These are phyloP conservation scores for Ogataea populi-albae DNA, from an alignment of 805 yeast species.

Conservation along the genomic window DNA sequence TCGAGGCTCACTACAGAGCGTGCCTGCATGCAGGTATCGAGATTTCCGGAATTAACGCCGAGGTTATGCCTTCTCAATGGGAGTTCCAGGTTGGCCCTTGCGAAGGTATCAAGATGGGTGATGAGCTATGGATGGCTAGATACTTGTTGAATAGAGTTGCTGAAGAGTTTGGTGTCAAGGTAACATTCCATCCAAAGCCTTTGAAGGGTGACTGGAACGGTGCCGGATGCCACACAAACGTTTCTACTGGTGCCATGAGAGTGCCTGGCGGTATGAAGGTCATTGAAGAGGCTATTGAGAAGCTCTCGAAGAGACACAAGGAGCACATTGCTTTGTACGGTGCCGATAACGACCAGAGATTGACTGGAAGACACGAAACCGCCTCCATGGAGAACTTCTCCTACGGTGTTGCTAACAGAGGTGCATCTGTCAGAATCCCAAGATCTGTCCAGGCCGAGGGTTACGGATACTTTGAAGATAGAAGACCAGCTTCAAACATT, in stretches of 20 bases:
- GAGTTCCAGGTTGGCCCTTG: slow-evolving; percentile 99
- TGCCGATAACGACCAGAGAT: slow-evolving; percentile 89
- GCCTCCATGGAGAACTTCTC: slow-evolving; percentile 90
- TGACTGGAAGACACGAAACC: slow-evolving; percentile 98
- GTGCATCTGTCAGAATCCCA: slow-evolving; percentile 98
- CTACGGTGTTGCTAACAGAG: slow-evolving; percentile 99
- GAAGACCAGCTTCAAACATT: slow-evolving; percentile 99
- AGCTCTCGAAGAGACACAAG: slow-evolving; percentile 91
- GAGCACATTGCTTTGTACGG: slow-evolving; percentile 97
- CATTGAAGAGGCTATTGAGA: slow-evolving; percentile 90
- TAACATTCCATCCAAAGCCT: slow-evolving; percentile 99
- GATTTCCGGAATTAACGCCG: slow-evolving; percentile 97
- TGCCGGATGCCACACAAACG: slow-evolving; percentile 99
- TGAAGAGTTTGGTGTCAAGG: slow-evolving; percentile 98
- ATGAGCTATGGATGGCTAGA: slow-evolving; percentile 94
- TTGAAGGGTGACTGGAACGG: slow-evolving; percentile 99
- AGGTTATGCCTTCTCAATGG: slow-evolving; percentile 99
- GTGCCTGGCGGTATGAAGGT: slow-evolving; percentile 91
- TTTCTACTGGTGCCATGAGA: slow-evolving; percentile 91
- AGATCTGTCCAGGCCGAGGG: slow-evolving; percentile 98
- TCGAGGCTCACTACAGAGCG: slow-evolving; percentile 99
- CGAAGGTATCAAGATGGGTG: slow-evolving; percentile 94
- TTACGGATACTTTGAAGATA: slow-evolving; percentile 97
- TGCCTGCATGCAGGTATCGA: slow-evolving; percentile 89
- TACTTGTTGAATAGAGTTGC: slow-evolving; percentile 91